Conservation (phyloP, 805 yeast genomes). For the Monosporozyma unispora region DNA sequence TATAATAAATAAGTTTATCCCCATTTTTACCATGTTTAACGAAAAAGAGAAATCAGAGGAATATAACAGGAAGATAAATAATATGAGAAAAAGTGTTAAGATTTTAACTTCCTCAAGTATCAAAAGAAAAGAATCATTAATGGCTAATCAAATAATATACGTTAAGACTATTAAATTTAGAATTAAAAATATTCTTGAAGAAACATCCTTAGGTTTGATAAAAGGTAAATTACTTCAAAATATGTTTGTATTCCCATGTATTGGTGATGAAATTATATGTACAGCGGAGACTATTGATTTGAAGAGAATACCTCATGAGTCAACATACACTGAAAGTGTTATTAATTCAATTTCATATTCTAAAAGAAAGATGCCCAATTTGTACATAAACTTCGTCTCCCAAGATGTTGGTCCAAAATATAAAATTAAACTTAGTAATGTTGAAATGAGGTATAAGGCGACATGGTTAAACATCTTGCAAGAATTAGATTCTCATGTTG, state of each 20-base stretch:
- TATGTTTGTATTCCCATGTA: slow-evolving; percentile 9
- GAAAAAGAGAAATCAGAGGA: not conserved
- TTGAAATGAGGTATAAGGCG: slow-evolving; percentile 49
- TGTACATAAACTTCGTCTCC: slow-evolving; percentile 33
- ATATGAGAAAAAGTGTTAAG: slow-evolving; percentile 21
- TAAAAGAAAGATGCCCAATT: slow-evolving; percentile 32
- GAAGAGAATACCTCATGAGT: slow-evolving; percentile 6
- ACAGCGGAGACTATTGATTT: slow-evolving; percentile 10
- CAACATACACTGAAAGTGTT: slow-evolving; percentile 22
- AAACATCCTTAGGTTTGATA: slow-evolving; percentile 15
- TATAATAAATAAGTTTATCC: not conserved
- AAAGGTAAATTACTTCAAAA: slow-evolving; percentile 5
- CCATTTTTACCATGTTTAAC: not conserved
- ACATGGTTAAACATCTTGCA: slow-evolving; percentile 38
- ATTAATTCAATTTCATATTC: slow-evolving; percentile 29
- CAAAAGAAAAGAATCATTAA: slow-evolving; percentile 13
- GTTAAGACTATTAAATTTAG: slow-evolving; percentile 9
- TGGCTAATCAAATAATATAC: slow-evolving; percentile 12
- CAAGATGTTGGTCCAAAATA: slow-evolving; percentile 23
- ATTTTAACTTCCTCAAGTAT: slow-evolving; percentile 21
- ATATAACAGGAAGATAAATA: not conserved
- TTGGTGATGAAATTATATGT: slow-evolving; percentile 8
- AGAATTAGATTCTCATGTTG: not conserved
- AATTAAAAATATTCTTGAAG: slow-evolving; percentile 8
- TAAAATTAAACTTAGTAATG: slow-evolving; percentile 40